Percentiles rank a stretch among this genome's conserved stretches.
These are phyloP conservation scores for Gynostemma pentaphyllum DNA, from an alignment of 306 rosid species.

Conservation along the genomic window DNA sequence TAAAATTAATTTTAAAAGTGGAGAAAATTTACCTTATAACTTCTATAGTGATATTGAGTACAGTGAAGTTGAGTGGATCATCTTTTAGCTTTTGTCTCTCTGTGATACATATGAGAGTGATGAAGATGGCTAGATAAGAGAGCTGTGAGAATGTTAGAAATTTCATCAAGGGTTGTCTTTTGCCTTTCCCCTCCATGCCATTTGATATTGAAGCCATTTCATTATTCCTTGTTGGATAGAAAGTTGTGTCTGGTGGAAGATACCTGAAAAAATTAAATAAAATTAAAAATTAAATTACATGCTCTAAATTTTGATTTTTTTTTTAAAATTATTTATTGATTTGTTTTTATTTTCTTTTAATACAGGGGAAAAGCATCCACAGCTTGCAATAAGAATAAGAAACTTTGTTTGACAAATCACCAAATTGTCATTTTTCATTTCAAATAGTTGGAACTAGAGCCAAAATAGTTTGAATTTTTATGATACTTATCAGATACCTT, in stretches of 20 bases:
- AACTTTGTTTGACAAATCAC: no score
- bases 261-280: constrained; percentile 54
- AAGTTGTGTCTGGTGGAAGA: constrained; percentile 49
- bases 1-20: no score
- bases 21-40: constrained; percentile 32
- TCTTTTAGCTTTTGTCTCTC: constrained; percentile 46
- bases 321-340: no score
- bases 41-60: constrained; percentile 44
- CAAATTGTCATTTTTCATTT: no score
- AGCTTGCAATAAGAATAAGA: background rate
- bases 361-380: background rate
- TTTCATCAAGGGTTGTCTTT: constrained; percentile 17
- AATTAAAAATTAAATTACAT: no score
- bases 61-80: constrained; percentile 68
- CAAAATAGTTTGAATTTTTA: no score
- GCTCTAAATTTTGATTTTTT: no score
- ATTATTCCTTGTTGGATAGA: constrained; percentile 18
- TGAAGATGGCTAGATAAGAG: constrained; percentile 43
- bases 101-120: constrained; percentile 47
- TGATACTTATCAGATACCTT: no score
- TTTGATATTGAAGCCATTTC: constrained; percentile 3
- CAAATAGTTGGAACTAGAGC: no score
- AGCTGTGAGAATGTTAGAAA: constrained; percentile 38
- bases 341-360: no score
- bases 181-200: background rate